Evolutionary conservation across 2,329 filamentous ascomycete genomes (phyloP).

Genomic region (Leptoxyphium fumago): DNA sequence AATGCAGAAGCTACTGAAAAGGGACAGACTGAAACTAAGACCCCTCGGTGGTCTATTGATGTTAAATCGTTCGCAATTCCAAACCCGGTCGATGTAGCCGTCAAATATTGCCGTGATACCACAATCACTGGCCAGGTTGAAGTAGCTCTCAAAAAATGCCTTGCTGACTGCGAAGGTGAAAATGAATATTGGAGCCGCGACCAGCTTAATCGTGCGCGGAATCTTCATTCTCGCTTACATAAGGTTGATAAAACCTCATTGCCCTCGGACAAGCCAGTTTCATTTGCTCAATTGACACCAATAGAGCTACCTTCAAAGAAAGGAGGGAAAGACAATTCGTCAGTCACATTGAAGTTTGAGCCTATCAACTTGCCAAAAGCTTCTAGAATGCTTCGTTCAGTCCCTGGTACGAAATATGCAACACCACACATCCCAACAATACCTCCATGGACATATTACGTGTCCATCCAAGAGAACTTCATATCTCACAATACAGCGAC

Average conservation of each 20-base stretch:
- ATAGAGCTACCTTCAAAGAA: neutral
- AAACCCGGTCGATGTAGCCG: no score
- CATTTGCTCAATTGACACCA: neutral
- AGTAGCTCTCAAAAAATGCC: neutral
- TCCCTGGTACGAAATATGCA: neutral
- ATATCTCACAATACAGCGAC: conserved; percentile 26
- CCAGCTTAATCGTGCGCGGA: neutral
- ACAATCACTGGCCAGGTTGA: neutral
- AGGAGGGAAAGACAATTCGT: neutral
- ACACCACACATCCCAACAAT: neutral
- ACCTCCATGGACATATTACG: conserved; percentile 18
- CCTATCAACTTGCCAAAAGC: neutral
- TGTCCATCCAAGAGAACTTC: conserved; percentile 26
- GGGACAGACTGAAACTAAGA: no score
- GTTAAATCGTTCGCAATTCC: no score
- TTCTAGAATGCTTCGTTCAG: neutral
- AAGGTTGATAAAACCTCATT: no score
- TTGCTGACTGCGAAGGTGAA: neutral
- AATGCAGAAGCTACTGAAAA: no score
- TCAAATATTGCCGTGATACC: no score
- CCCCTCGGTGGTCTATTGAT: no score
- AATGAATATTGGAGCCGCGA: neutral
- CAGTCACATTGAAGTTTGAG: neutral
- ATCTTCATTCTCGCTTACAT: no score
- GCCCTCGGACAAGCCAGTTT: neutral